A percentile compares a stretch with the other conserved stretches of the same genome.
phyloP scores from a whole-genome alignment of 176 grass and related monocot species.

The Eleusine indica region DNA sequence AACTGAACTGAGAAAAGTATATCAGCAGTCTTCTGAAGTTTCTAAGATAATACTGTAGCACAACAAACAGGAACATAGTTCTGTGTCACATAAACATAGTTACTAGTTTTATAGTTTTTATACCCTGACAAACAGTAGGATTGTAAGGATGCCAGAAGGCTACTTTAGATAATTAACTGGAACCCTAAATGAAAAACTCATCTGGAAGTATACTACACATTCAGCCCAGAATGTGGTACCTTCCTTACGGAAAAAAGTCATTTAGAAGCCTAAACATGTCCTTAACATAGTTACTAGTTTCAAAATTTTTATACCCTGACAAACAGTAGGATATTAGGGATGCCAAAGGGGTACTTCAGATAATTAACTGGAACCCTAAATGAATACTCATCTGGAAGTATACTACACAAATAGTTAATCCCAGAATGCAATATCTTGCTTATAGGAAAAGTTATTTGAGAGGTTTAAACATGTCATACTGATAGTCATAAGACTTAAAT shows the following conservation, averaged over 20 bases:
- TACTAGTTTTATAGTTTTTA: not conserved
- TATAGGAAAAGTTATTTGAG: not conserved
- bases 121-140: not conserved
- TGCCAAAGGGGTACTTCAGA: not conserved
- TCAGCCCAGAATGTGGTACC: not conserved
- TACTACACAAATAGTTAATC: not conserved
- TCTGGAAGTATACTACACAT: not conserved
- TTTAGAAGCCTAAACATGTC: not conserved
- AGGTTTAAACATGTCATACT: not conserved
- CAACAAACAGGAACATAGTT: not conserved
- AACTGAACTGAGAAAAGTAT: conserved; percentile 9
- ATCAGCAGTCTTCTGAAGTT: not conserved
- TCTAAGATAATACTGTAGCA: conserved; percentile 24
- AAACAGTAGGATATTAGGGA: not conserved
- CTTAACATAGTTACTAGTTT: too few relatives aligned
- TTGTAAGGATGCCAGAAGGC: not conserved
- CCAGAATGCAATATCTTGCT: not conserved
- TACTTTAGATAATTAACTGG: not conserved
- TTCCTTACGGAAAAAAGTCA: not conserved
- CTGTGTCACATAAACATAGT: conserved; percentile 16
- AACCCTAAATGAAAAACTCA: not conserved
- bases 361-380: not conserved
- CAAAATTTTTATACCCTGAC: not conserved
- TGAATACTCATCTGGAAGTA: not conserved
- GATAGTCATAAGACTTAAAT: not conserved